Evolutionary conservation across 768 basidiomycete species (phyloP).

Genomic region (Tulasnella sp.): DNA sequence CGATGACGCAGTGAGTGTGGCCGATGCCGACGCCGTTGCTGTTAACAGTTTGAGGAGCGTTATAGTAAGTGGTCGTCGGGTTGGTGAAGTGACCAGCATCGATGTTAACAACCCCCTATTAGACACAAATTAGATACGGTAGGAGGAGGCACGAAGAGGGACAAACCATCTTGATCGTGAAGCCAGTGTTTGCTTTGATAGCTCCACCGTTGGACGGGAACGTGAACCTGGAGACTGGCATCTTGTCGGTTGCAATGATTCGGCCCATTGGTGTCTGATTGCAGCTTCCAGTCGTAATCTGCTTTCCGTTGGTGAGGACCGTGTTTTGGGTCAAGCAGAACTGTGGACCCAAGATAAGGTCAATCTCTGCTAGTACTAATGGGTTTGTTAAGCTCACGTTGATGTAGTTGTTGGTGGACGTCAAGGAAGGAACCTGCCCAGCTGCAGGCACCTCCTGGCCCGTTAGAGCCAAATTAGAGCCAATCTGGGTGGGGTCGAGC

Average conservation of each 20-base stretch:
- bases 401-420: slow-evolving; percentile 53
- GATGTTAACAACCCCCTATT: slow-evolving; percentile 24
- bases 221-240: slow-evolving; percentile 26
- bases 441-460: slow-evolving; percentile 34
- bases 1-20: slow-evolving; percentile 49
- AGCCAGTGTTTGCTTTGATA: slow-evolving; percentile 35
- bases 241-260: slow-evolving; percentile 37
- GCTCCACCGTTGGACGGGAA: slow-evolving; percentile 28
- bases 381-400: slow-evolving; percentile 40
- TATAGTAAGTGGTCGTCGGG: slow-evolving; percentile 40
- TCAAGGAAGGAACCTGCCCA: slow-evolving; percentile 42
- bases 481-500: slow-evolving; percentile 24
- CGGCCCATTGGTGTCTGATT: slow-evolving; percentile 48
- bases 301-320: slow-evolving; percentile 43
- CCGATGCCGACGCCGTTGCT: slow-evolving; percentile 40
- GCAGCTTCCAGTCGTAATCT: slow-evolving; percentile 41
- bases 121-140: background rate
- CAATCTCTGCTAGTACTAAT: too few relatives aligned
- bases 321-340: background rate
- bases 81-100: slow-evolving; percentile 47
- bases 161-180: slow-evolving; percentile 40
- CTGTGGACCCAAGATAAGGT: background rate
- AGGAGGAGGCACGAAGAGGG: background rate
- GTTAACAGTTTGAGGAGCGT: slow-evolving; percentile 47
- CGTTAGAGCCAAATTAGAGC: slow-evolving; percentile 37